Conservation (phyloP, 805 yeast species). For the Ogataea parapolymorpha region DNA sequence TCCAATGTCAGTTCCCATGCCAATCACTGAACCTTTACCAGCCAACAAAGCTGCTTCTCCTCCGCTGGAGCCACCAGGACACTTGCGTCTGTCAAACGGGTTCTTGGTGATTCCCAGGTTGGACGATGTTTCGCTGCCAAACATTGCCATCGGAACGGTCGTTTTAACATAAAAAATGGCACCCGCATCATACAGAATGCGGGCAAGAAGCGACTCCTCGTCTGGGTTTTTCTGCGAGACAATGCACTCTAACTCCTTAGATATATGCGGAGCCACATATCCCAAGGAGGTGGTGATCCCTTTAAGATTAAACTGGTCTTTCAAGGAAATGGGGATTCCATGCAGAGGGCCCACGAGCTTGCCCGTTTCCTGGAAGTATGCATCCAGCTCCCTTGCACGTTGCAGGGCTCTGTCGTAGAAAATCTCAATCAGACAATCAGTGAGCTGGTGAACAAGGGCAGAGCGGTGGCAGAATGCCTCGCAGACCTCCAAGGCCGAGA, state of each 20-base stretch:
- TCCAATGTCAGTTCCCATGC: constrained; percentile 40
- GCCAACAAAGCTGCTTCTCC: constrained; percentile 41
- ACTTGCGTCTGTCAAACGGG: constrained; percentile 35
- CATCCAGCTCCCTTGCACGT: constrained; percentile 40
- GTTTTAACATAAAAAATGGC: constrained; percentile 44
- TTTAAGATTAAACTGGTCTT: constrained; percentile 41
- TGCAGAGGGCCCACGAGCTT: constrained; percentile 41
- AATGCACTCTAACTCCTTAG: constrained; percentile 25
- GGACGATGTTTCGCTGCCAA: constrained; percentile 39
- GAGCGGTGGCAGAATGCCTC: constrained; percentile 43
- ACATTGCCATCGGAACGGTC: constrained; percentile 43
- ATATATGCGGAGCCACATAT: constrained; percentile 34
- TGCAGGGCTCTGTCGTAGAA: constrained; percentile 39
- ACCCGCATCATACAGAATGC: constrained; percentile 35
- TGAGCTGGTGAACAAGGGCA: constrained; percentile 40
- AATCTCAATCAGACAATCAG: constrained; percentile 41
- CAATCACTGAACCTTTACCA: constrained; percentile 32
- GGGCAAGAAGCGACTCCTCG: constrained; percentile 29
- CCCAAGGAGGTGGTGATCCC: constrained; percentile 40
- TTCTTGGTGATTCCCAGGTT: constrained; percentile 38
- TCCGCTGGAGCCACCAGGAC: constrained; percentile 45
- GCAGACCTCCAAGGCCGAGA: constrained; percentile 35
- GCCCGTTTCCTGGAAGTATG: constrained; percentile 33
- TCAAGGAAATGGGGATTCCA: constrained; percentile 45
- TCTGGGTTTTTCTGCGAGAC: constrained; percentile 30